Conservation (phyloP, 257 asterid genomes). For the Craterostigma plantagineum region DNA sequence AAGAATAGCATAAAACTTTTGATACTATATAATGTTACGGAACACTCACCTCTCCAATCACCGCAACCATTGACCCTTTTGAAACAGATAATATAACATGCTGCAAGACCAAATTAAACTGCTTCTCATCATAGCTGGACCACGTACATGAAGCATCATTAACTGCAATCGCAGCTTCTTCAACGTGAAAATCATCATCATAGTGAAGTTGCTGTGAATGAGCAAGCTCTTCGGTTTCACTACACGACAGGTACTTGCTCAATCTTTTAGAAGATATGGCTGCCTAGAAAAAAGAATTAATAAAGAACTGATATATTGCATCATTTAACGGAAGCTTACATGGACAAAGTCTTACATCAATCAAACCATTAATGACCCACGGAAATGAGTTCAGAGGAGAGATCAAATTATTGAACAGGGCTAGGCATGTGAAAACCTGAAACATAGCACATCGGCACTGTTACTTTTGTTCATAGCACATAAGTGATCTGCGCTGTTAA, state of each 20-base stretch:
- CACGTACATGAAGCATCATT: constrained; percentile 69
- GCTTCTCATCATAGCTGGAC: constrained; percentile 55
- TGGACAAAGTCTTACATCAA: constrained; percentile 50
- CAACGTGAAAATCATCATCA: constrained; percentile 18
- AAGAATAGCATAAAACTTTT: not conserved
- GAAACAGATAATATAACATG: constrained; percentile 36
- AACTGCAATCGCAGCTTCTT: constrained; percentile 31
- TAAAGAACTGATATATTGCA: not conserved
- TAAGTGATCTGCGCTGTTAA: constrained; percentile 4
- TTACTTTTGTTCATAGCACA: not conserved
- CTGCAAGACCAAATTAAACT: constrained; percentile 42
- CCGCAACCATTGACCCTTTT: constrained; percentile 57
- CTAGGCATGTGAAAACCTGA: constrained; percentile 97
- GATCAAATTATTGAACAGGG: constrained; percentile 79
- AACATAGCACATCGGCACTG: constrained; percentile 9
- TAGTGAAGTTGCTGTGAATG: constrained; percentile 10
- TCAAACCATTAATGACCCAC: constrained; percentile 98
- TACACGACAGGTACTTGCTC: constrained; percentile 60
- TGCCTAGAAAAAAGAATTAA: constrained; percentile 33
- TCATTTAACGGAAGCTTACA: constrained; percentile 1
- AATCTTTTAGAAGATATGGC: constrained; percentile 67
- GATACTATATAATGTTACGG: constrained; percentile 1
- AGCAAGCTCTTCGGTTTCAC: constrained; percentile 24
- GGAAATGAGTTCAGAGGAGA: constrained; percentile 96
- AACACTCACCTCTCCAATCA: constrained; percentile 72